Percentiles rank a stretch among this genome's conserved stretches.
phyloP scores from a whole-genome alignment of 305 asterid species.

The Plantago rigida region DNA sequence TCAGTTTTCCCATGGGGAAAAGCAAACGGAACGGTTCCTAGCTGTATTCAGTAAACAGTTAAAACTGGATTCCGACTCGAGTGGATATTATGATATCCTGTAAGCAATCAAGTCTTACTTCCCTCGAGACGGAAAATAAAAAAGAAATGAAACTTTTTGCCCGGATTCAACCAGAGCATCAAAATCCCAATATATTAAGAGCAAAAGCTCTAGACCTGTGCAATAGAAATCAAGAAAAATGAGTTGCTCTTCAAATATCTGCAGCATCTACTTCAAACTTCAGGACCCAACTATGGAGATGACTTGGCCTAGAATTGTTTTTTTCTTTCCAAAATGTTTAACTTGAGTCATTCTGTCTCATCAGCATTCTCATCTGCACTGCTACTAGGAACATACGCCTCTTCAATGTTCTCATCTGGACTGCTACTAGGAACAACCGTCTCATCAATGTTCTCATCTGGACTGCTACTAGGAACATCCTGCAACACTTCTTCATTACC shows the following conservation, averaged over 20 bases:
- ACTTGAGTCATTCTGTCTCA: constrained; percentile 17
- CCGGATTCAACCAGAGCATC: constrained; percentile 1
- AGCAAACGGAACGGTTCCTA: neutral
- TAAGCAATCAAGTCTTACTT: neutral
- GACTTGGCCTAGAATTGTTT: constrained; percentile 16
- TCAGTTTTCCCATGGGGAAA: constrained; percentile 3
- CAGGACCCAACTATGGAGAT: neutral
- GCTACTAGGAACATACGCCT: neutral
- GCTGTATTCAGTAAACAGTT: neutral
- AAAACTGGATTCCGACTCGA: neutral
- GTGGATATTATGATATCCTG: neutral
- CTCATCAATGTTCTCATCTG: constrained; percentile 11
- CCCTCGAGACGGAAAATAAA: too few species aligned
- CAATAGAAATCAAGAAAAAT: constrained; percentile 1
- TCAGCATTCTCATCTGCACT: constrained; percentile 7
- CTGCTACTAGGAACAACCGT: neutral
- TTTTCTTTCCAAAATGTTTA: constrained; percentile 14
- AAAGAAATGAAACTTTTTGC: neutral
- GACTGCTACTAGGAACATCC: constrained; percentile 11
- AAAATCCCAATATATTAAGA: neutral
- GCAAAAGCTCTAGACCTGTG: neutral
- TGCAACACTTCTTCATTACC: constrained; percentile 15
- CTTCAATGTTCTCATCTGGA: constrained; percentile 1
- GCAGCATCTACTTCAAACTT: neutral
- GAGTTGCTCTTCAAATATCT: neutral